Base-by-base conservation (phyloP, 345 rosid species). In the Cardamine occulta region DNA sequence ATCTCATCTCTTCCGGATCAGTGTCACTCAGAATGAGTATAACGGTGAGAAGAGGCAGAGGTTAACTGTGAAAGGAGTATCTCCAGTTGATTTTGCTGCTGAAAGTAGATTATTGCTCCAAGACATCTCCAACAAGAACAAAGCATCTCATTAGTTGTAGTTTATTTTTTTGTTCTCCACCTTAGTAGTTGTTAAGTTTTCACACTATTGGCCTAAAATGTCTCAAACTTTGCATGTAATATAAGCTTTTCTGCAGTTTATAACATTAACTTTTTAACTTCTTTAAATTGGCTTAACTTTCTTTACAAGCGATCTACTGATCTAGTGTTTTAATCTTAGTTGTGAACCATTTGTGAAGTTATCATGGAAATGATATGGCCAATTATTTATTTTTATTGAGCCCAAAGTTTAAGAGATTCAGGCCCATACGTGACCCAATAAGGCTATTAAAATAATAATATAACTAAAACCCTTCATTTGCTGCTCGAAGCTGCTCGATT, bases 41-140 rank as follows among this genome's bases (percentile, higher is more conserved):
- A 94, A 87, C 48, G 83, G 85, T 40, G 98, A 94, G 80, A 91
- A 91, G 87, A 84, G 91, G 66, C 98, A 89, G 75, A 88, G 98
- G 85, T 79, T 94, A 55, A 91, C 97, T 15, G 88, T 85, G 13
- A 91, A 73, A 83, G 89, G 80, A 37, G 86, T 76, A 48, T 82
- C 94, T 63, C 86, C 92, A 4, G 80, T 91, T 29, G 96, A 91
- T 76, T 94, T 83, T 79, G 86, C 91, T 74, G 88, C 91, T 47
- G 97, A 94, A 80, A 72, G 91, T 28, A 87, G 82, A 61, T 75
- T 74, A 64, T 67, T 94, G 86, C 94, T 94, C 0, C 88, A 90
- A 72, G 93, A 88, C 54, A 89, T 94, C 62, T 79, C 86, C 13
- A 75, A 60, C 56, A 94, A 88, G 86, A 83, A 75, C 81, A 85